phyloP scores from a whole-genome alignment of 2,329 filamentous ascomycete species.

The Diaporthe citri region DNA sequence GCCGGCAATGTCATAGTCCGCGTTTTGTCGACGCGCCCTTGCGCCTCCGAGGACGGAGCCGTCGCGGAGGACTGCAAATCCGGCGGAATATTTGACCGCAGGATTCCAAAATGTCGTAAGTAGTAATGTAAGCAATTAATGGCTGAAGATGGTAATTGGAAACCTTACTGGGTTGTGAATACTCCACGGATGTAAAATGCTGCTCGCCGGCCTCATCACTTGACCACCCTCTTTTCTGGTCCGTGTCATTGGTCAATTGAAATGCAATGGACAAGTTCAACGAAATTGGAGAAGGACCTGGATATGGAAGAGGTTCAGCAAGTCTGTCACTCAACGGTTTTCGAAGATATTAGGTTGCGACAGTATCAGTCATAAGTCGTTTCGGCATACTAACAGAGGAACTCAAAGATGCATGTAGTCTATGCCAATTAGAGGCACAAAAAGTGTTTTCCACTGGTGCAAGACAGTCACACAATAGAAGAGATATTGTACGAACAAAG shows the following conservation, averaged over 20 bases:
- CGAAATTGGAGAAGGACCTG: too few species aligned
- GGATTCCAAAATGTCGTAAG: not conserved
- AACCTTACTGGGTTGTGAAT: not conserved
- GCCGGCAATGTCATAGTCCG: conserved; percentile 19
- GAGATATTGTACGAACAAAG: not conserved
- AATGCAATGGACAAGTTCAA: not conserved
- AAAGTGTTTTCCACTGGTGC: not conserved
- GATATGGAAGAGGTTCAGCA: accelerated
- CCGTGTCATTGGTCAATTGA: not conserved
- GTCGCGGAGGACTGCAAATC: conserved; percentile 12
- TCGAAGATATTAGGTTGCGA: not conserved
- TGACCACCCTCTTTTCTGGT: not conserved
- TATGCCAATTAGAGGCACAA: not conserved
- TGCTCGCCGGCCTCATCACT: not conserved
- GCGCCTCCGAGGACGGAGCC: conserved; percentile 13
- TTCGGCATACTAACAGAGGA: too few species aligned
- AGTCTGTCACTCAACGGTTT: not conserved
- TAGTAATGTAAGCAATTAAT: not conserved
- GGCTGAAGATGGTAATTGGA: not conserved
- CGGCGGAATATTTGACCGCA: not conserved
- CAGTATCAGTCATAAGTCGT: not conserved
- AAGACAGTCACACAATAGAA: not conserved
- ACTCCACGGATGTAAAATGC: not conserved
- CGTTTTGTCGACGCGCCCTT: not conserved
- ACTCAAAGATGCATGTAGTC: too few species aligned